Evolutionary conservation across 257 asterid species (phyloP), one percentile per base, ranked within the genome.

Genomic region (Ajuga chamaepitys): DNA sequence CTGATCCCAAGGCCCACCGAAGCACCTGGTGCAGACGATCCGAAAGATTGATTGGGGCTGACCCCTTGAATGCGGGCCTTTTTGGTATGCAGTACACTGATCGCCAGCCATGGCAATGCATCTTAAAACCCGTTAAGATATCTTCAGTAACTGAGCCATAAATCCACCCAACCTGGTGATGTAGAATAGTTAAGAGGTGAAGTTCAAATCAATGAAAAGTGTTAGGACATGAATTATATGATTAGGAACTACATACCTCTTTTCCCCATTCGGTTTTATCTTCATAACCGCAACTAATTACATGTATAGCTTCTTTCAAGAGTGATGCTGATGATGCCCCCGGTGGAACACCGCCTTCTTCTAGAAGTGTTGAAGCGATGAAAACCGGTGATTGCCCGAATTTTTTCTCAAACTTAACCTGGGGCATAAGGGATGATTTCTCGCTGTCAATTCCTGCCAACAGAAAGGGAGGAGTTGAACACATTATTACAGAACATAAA

Each of bases 221-320:
- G 16, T 10, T 6, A 13, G 21, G 34, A 68, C 30, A 51, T 9
- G 26, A 14, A 37, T 69, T 24, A 8, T 50, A 37, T 35, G 32
- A n/a, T 41, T 17, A 32, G 40, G 11, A 21, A 24, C 5, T 14
- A n/a, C 47, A 17, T 28, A 86, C 88, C 86, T 86, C 95, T 78
- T 82, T 86, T 56, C 95, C 95, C 95, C 95, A 86, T 64, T 86
- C 91, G 0, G 95, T 57, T 80, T 86, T 86, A 70, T 82, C 95
- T 76, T 86, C 95, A 10, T 78, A 86, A 21, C 95, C 91, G 61
- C 88, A 81, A 55, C 86, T 79, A 28, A 85, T 82, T 60, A 82
- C 92, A 41, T 85, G 92, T 53, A 85, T 82, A 52, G 92, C 82
- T 77, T 85, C 88, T 71, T 80, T 85, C 70, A 85, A 70, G 69